These are phyloP conservation scores for Peniophora sp. DNA, from an alignment of 1,284 basidiomycete species.

Conservation along the genomic window DNA sequence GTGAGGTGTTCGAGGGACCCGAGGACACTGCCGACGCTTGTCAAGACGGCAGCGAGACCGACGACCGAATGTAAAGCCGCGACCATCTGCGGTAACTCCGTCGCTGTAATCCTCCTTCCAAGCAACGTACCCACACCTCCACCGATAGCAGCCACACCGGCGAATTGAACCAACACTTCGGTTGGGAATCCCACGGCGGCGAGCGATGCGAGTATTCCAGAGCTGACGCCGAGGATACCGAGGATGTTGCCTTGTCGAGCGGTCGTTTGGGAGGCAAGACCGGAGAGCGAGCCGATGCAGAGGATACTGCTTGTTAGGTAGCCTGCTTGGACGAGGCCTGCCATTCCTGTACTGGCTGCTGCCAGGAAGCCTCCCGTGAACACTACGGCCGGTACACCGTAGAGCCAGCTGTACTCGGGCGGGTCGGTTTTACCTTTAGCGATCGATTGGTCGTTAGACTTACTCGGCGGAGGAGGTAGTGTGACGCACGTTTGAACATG, in stretches of 20 bases:
- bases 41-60: constrained; percentile 79
- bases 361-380: constrained; percentile 77
- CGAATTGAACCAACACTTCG: constrained; percentile 70
- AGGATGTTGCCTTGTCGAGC: constrained; percentile 79
- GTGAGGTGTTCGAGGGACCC: constrained; percentile 57
- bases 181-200: constrained; percentile 75
- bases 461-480: not conserved
- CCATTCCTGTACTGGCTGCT: constrained; percentile 75
- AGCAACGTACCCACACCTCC: constrained; percentile 61
- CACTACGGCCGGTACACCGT: constrained; percentile 67
- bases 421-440: constrained; percentile 39
- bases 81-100: constrained; percentile 79
- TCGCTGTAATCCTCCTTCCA: constrained; percentile 75
- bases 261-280: constrained; percentile 67
- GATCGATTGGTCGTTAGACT: not conserved
- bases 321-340: constrained; percentile 79
- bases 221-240: constrained; percentile 74
- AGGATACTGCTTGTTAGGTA: constrained; percentile 76
- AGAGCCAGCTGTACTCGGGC: constrained; percentile 79
- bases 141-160: constrained; percentile 65
- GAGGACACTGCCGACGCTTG: constrained; percentile 73
- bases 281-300: constrained; percentile 73
- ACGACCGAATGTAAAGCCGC: constrained; percentile 74
- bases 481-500: constrained; percentile 74
- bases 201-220: constrained; percentile 73